Conservation (phyloP, 1,284 basidiomycete species). For the Caloboletus inedulis region DNA sequence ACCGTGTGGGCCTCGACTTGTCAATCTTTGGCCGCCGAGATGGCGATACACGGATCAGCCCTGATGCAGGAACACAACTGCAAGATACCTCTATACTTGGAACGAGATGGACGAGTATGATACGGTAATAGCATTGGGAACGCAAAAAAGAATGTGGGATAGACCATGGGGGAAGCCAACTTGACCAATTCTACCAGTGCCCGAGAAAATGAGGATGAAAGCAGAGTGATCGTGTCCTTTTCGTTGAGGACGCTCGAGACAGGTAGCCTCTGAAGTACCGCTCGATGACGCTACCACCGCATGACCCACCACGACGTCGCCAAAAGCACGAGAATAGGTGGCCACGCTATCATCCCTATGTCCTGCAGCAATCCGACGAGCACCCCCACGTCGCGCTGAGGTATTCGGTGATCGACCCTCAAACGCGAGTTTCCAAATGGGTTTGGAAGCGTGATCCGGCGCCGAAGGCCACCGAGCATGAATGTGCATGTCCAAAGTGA, state of each 20-base stretch:
- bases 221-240: neutral
- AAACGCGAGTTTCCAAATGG: constrained; percentile 5
- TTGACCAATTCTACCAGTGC: neutral
- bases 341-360: constrained; percentile 37
- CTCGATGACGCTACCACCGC: constrained; percentile 18
- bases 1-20: neutral
- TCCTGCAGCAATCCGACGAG: constrained; percentile 35
- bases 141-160: neutral
- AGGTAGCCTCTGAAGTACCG: neutral
- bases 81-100: neutral
- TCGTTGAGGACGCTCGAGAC: neutral
- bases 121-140: neutral
- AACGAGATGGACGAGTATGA: neutral
- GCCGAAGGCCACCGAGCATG: constrained; percentile 27
- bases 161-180: neutral
- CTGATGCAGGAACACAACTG: neutral
- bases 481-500: constrained; percentile 27
- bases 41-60: constrained; percentile 8
- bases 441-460: constrained; percentile 29
- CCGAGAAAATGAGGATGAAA: neutral
- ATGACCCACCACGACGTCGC: constrained; percentile 29
- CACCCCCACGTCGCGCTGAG: constrained; percentile 25
- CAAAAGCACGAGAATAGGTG: constrained; percentile 29
- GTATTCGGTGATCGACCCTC: constrained; percentile 7
- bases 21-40: neutral